Evolutionary conservation across 257 asterid genomes (phyloP).

Genomic region (Solanum tarijense): DNA sequence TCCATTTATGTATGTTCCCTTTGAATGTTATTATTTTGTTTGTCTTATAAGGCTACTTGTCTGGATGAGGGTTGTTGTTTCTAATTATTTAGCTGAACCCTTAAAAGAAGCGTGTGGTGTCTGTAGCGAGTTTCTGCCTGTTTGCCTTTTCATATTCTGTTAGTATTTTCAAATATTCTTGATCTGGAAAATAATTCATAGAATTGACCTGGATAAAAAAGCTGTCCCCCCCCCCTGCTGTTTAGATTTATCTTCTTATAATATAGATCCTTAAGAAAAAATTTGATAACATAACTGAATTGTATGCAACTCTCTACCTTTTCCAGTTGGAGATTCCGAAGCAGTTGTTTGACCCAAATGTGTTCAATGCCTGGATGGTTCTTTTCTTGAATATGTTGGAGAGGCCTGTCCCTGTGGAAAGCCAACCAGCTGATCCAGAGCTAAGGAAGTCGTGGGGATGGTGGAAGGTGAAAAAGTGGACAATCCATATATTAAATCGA

Average conservation of each 20-base stretch:
- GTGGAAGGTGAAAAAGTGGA: slow-evolving; percentile 99
- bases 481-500: slow-evolving; percentile 82
- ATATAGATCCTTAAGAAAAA: not conserved
- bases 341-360: slow-evolving; percentile 80
- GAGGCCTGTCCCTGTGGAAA: slow-evolving; percentile 91
- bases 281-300: not conserved
- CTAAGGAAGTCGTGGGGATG: slow-evolving; percentile 94
- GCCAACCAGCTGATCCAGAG: slow-evolving; percentile 88
- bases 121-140: not conserved
- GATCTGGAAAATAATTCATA: not conserved
- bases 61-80: not conserved
- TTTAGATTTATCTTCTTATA: not conserved
- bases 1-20: slow-evolving; percentile 68
- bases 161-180: not conserved
- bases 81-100: not conserved
- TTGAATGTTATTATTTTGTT: not conserved
- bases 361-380: slow-evolving; percentile 93
- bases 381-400: slow-evolving; percentile 82
- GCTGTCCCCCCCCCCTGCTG: not conserved
- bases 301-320: not conserved
- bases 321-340: slow-evolving; percentile 91
- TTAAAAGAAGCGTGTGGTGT: not conserved
- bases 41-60: not conserved
- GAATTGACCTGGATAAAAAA: not conserved
- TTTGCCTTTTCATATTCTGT: not conserved